Evolutionary conservation across 768 basidiomycete species (phyloP), one percentile per base, ranked within the genome.

Genomic region (Dioszegia crocea): DNA sequence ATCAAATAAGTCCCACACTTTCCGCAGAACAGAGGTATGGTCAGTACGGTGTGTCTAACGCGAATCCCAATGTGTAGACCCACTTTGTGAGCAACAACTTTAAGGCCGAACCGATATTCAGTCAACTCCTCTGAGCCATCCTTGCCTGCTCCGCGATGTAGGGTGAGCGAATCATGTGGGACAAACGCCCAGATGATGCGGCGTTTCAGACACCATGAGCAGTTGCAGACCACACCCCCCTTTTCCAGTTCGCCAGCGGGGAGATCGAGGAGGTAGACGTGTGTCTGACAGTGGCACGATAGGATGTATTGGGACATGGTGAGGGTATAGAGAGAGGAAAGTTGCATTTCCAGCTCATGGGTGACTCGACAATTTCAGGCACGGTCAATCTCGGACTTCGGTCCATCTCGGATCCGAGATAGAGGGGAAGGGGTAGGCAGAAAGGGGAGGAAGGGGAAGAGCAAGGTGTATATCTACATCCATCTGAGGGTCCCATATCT

Each of bases 281-380:
- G n/a, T 21, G 40, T 29, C 50, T 65, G 60, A 45, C 63, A 65
- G 46, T 65, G 63, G 56, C 63, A 65, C 38, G 62, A 55, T 49
- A 57, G 53, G 41, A 40, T 52, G 36, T 52, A 52, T n/a, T 33
- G 6, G 26, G 47, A 48, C 47, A 48, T 48, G 47, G 10, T 48
- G 47, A 8, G 4, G 12, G n/a, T 47, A 23, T 21, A 49, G 21
- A 16, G 5, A 10, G 47, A 29, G 27, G 47, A 19, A 29, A 19
- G 44, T 19, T 9, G 9, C 11, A 45, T 38, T n/a, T n/a, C n/a
- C n/a, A n/a, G n/a, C n/a, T 38, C 36, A 38, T 9, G 10, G 36
- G 47, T 49, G n/a, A n/a, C n/a, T n/a, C n/a, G n/a, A n/a, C n/a
- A n/a, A n/a, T n/a, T n/a, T n/a, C n/a, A n/a, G n/a, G n/a, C n/a